Evolutionary conservation across 805 yeast genomes (phyloP).

Genomic region (Monosporozyma servazzii): DNA sequence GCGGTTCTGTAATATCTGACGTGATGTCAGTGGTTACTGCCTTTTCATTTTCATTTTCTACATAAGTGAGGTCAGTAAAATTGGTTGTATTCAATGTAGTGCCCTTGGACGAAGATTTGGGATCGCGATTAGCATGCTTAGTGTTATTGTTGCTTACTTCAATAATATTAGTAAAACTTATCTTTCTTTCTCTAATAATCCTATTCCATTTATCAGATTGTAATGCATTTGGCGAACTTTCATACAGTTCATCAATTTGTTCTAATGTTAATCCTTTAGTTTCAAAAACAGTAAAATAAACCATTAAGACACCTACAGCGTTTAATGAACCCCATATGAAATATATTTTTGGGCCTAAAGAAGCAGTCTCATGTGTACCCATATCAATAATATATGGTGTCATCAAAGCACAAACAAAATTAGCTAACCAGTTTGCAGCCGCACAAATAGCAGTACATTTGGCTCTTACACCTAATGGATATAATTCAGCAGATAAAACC

Average conservation of each 20-base stretch:
- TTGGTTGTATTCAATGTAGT: background rate
- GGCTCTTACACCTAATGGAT: conserved; percentile 64
- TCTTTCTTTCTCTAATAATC: conserved; percentile 11
- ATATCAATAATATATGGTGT: conserved; percentile 70
- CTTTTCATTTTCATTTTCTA: background rate
- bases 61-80: background rate
- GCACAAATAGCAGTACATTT: conserved; percentile 69
- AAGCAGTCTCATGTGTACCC: conserved; percentile 51
- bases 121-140: background rate
- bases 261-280: conserved; percentile 74
- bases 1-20: background rate
- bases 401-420: conserved; percentile 62
- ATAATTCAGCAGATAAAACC: conserved; percentile 61
- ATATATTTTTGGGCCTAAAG: conserved; percentile 62
- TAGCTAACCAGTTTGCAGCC: conserved; percentile 73
- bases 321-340: conserved; percentile 75
- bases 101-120: background rate
- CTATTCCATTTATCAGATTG: conserved; percentile 38
- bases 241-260: conserved; percentile 70
- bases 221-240: conserved; percentile 47
- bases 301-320: conserved; percentile 47
- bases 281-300: conserved; percentile 63
- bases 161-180: background rate
- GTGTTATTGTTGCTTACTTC: background rate
- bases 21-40: background rate